These are phyloP conservation scores for Penicillium cinerascens DNA, from an alignment of 495 filamentous ascomycete species.

Conservation along the genomic window DNA sequence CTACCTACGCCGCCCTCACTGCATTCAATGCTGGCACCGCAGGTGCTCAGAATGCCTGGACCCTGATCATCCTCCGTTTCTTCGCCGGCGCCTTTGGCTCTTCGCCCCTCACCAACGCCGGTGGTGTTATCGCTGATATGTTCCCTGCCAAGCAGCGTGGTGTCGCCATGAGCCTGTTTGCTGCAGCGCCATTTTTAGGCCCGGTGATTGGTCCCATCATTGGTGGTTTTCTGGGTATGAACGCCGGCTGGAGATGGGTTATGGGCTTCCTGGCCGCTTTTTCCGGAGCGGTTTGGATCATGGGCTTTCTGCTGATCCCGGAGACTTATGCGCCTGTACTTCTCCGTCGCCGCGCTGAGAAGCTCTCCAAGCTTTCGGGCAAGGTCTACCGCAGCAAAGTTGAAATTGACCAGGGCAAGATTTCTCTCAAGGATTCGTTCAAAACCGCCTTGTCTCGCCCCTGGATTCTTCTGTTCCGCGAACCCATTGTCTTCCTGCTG, in stretches of 20 bases:
- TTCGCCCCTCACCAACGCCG: slow-evolving; percentile 67
- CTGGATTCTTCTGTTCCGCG: slow-evolving; percentile 47
- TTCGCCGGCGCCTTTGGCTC: slow-evolving; percentile 77
- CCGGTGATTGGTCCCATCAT: slow-evolving; percentile 61
- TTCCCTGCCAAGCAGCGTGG: slow-evolving; percentile 62
- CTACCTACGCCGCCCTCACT: slow-evolving; percentile 60
- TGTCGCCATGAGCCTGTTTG: slow-evolving; percentile 60
- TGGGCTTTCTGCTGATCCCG: slow-evolving; percentile 50
- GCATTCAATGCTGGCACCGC: slow-evolving; percentile 67
- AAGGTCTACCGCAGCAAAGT: slow-evolving; percentile 53
- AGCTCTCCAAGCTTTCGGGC: slow-evolving; percentile 51
- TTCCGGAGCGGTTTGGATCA: slow-evolving; percentile 54
- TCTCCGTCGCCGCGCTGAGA: slow-evolving; percentile 50
- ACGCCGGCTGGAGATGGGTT: slow-evolving; percentile 64
- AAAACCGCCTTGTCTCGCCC: slow-evolving; percentile 46
- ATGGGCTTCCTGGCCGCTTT: slow-evolving; percentile 54
- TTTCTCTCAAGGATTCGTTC: slow-evolving; percentile 35
- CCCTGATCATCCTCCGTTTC: slow-evolving; percentile 71
- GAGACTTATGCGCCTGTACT: slow-evolving; percentile 63
- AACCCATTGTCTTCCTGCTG: slow-evolving; percentile 62
- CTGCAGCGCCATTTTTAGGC: slow-evolving; percentile 65
- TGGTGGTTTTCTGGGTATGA: slow-evolving; percentile 60
- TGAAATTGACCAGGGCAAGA: slow-evolving; percentile 43
- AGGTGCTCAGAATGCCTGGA: slow-evolving; percentile 58
- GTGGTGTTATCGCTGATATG: slow-evolving; percentile 74